A percentile compares a stretch with the other conserved stretches of the same genome.
These are phyloP conservation scores for Patellaria atrata DNA, from an alignment of 495 filamentous ascomycete species.

Conservation along the genomic window DNA sequence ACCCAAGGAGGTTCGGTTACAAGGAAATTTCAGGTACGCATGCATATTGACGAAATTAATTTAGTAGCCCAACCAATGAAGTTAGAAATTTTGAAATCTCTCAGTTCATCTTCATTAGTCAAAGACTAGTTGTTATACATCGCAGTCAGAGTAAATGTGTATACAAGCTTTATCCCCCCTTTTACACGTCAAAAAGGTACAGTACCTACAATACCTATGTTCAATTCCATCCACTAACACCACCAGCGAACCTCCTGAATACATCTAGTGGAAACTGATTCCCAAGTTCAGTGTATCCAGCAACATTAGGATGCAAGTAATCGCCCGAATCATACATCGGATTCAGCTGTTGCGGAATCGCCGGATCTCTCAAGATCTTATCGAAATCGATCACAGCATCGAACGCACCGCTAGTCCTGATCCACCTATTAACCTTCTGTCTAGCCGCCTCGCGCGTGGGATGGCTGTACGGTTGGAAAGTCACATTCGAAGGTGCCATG, in stretches of 20 bases:
- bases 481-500: slow-evolving; percentile 28
- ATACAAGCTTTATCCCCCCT: too few relatives aligned
- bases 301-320: slow-evolving; percentile 55
- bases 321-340: slow-evolving; percentile 49
- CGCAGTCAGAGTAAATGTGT: too few relatives aligned
- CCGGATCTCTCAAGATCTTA: slow-evolving; percentile 37
- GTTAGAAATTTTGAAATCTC: too few relatives aligned
- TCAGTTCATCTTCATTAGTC: too few relatives aligned
- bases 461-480: slow-evolving; percentile 36
- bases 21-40: too few relatives aligned
- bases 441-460: slow-evolving; percentile 42
- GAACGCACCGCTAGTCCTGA: slow-evolving; percentile 41
- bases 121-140: too few relatives aligned
- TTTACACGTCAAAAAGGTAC: too few relatives aligned
- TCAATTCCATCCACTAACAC: too few relatives aligned
- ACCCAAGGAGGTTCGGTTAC: too few relatives aligned
- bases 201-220: too few relatives aligned
- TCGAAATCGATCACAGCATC: slow-evolving; percentile 54
- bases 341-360: slow-evolving; percentile 30
- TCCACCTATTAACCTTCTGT: slow-evolving; percentile 47
- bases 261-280: slow-evolving; percentile 44
- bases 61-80: too few relatives aligned
- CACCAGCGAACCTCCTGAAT: slow-evolving; percentile 28
- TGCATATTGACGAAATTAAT: too few relatives aligned
- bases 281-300: slow-evolving; percentile 48